These are phyloP conservation scores for Neoboletus magnificus DNA, from an alignment of 768 basidiomycete species.

Conservation along the genomic window DNA sequence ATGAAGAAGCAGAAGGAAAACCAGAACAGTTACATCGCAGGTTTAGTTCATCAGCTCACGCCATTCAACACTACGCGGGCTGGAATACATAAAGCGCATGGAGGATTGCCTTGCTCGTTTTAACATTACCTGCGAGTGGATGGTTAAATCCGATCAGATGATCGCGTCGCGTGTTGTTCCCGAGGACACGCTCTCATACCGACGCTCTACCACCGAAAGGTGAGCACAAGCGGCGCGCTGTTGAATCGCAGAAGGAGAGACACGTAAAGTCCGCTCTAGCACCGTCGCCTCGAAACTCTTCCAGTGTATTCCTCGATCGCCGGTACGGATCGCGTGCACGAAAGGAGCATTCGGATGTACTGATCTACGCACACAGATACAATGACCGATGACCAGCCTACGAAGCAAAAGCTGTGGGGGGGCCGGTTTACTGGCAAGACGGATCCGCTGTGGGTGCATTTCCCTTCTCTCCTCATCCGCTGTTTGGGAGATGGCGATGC, in stretches of 20 bases:
- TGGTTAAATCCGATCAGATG: not conserved
- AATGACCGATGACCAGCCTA: slow-evolving; percentile 40
- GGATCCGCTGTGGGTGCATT: slow-evolving; percentile 46
- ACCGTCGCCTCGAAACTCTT: not conserved
- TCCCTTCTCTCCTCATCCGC: not conserved
- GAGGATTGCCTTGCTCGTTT: not conserved
- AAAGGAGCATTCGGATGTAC: not conserved
- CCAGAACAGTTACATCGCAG: slow-evolving; percentile 6
- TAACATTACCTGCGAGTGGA: not conserved
- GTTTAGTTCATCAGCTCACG: slow-evolving; percentile 3
- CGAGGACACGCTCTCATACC: not conserved
- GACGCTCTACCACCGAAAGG: not conserved
- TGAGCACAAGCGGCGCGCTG: not conserved
- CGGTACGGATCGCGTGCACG: not conserved
- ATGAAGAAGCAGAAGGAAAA: not conserved
- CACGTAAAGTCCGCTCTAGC: not conserved
- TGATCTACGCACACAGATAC: not conserved
- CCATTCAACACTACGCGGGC: slow-evolving; percentile 1
- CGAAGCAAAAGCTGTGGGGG: slow-evolving; percentile 82
- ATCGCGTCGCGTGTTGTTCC: not conserved
- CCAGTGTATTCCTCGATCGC: not conserved
- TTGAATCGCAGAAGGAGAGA: not conserved
- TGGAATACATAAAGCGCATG: slow-evolving; percentile 2
- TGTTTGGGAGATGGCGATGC: not conserved
- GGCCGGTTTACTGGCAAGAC: slow-evolving; percentile 87